Conservation (phyloP, 164 flowering plant species). For the Liriodendron chinense region DNA sequence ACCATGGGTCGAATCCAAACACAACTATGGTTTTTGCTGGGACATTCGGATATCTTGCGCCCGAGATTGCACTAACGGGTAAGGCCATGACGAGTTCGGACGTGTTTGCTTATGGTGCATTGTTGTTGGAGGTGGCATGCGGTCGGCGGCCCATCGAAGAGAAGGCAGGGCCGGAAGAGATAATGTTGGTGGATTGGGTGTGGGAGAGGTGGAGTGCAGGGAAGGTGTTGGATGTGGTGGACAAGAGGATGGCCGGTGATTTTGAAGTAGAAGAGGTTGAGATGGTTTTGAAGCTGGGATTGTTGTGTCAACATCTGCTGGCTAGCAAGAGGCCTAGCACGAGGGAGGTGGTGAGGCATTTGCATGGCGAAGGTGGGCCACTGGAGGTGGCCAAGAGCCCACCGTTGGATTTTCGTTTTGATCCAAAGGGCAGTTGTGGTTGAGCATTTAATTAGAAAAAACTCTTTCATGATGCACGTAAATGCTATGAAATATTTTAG, state of each 20-base stretch:
- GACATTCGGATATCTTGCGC: too few species aligned
- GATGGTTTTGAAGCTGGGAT: conserved; percentile 43
- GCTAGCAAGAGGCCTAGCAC: conserved; percentile 36
- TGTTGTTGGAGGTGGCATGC: conserved; percentile 50
- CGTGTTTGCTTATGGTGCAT: conserved; percentile 58
- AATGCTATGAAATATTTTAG: too few species aligned
- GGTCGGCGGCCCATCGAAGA: conserved; percentile 63
- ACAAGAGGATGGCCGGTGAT: too few species aligned
- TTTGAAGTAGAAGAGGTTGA: conserved; percentile 30
- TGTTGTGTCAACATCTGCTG: conserved; percentile 38
- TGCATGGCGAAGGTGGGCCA: conserved; percentile 38
- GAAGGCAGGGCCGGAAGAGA: conserved; percentile 37
- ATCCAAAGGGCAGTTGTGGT: too few species aligned
- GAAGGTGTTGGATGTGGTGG: too few species aligned
- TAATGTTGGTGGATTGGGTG: too few species aligned
- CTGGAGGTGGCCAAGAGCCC: conserved; percentile 19
- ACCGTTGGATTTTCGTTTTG: conserved; percentile 11
- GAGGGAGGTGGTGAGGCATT: conserved; percentile 47
- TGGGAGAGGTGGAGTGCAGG: too few species aligned
- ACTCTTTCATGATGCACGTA: too few species aligned
- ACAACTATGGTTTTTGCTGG: too few species aligned
- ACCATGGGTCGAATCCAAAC: too few species aligned
- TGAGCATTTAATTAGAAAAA: too few species aligned
- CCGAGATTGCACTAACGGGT: conserved; percentile 55
- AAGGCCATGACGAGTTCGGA: conserved; percentile 48